Evolutionary conservation across 371 early-diverging fungal genomes (phyloP), one percentile per base, ranked within the genome.

Genomic region (Blakeslea trispora): DNA sequence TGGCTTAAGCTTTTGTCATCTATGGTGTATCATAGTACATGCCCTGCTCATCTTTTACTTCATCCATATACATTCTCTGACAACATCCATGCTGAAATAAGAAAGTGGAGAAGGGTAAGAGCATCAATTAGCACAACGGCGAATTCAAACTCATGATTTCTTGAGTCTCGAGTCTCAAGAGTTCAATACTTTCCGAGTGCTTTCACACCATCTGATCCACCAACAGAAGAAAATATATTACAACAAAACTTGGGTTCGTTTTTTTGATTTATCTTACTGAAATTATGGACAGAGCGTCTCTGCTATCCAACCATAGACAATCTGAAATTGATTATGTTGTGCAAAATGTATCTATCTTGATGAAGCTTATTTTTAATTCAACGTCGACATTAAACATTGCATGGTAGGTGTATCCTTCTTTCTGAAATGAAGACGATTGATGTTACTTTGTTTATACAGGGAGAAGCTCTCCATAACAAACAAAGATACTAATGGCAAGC

Each of bases 341-440:
- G 13, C 61, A 61, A 50, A 54, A 61, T 31, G 45, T 54, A 39
- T 43, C 61, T 35, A 59, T 53, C 21, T 31, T 53, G 22, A 34
- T 59, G 31, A 52, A 43, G 53, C 53, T 59, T 47, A 43, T 59
- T 34, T 59, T 59, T 35, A 53, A 59, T 53, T 47, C 59, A 32
- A 59, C 42, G 53, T 52, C 59, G 19, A 48, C 42, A 40, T 32
- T 59, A 10, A 53, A 53, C 42, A 22, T 59, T 47, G 23, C 48
- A 21, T 59, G 49, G 61, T 60, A 50, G 42, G 49, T 43, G 50
- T 53, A 37, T n/a, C 40, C 43, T 58, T 51, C 39, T 10, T 45
- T 37, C 24, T 47, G 48, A 53, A 53, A 17, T 10, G 18, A 48
- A 28, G 18, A 11, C 18, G n/a, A 35, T 28, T 48, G 3, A 47